These are phyloP conservation scores for Penicillium arizonense DNA, from an alignment of 495 filamentous ascomycete genomes.

Conservation along the genomic window DNA sequence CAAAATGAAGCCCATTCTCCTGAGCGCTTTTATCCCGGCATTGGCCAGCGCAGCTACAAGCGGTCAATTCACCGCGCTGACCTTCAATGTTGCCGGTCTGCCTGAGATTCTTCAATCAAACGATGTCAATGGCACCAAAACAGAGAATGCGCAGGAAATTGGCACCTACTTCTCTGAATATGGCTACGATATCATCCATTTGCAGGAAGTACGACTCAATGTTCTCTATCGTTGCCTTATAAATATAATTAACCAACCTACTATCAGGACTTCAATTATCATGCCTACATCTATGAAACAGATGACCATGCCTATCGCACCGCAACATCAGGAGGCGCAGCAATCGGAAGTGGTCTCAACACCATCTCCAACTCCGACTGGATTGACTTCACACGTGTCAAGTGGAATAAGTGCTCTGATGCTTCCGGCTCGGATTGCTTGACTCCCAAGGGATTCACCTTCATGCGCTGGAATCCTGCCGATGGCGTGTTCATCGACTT, in stretches of 20 bases:
- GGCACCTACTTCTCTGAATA: conserved; percentile 49
- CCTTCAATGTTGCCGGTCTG: conserved; percentile 62
- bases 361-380: conserved; percentile 55
- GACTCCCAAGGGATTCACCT: conserved; percentile 64
- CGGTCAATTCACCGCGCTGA: conserved; percentile 49
- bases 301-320: conserved; percentile 58
- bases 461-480: conserved; percentile 51
- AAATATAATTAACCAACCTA: background rate
- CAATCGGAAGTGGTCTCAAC: conserved; percentile 60
- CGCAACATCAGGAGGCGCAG: conserved; percentile 58
- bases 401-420: conserved; percentile 57
- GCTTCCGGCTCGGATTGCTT: conserved; percentile 55
- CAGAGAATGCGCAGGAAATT: conserved; percentile 45
- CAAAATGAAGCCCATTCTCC: conserved; percentile 6
- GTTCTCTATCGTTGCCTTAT: background rate
- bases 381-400: conserved; percentile 52
- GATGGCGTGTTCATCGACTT: conserved; percentile 53
- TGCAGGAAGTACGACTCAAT: conserved; percentile 49
- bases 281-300: conserved; percentile 54
- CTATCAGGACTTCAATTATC: conserved; percentile 60
- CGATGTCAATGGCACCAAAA: conserved; percentile 52
- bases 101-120: conserved; percentile 53
- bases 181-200: conserved; percentile 57
- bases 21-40: conserved; percentile 3
- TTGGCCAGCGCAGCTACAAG: conserved; percentile 12